Evolutionary conservation across 805 yeast species (phyloP).

Genomic region (Kluyveromyces starmeri): DNA sequence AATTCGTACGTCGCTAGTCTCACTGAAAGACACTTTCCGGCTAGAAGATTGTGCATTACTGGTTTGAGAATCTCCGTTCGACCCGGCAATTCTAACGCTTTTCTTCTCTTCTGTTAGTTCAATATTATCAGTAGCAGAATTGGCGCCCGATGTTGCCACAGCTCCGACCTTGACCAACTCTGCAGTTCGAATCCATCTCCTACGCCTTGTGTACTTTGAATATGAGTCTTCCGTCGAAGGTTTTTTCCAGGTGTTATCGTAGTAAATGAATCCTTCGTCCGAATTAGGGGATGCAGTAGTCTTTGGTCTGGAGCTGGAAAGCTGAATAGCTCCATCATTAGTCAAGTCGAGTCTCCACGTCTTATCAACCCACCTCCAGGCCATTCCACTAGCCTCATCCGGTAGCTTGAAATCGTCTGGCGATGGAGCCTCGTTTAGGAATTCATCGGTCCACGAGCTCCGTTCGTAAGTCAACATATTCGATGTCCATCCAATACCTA

Average conservation of each 20-base stretch:
- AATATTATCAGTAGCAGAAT: constrained; percentile 4
- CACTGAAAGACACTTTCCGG: constrained; percentile 29
- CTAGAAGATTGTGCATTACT: constrained; percentile 3
- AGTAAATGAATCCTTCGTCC: constrained; percentile 83
- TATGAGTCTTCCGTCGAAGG: constrained; percentile 84
- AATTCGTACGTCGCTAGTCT: constrained; percentile 21
- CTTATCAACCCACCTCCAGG: constrained; percentile 93
- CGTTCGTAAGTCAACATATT: constrained; percentile 87
- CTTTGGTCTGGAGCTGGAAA: constrained; percentile 49
- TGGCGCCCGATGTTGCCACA: neutral
- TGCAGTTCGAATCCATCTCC: constrained; percentile 95
- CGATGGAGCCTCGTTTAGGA: constrained; percentile 72
- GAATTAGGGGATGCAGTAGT: constrained; percentile 56
- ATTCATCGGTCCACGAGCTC: constrained; percentile 96
- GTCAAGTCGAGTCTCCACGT: constrained; percentile 87
- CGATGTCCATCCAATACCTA: constrained; percentile 96
- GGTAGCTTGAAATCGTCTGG: constrained; percentile 78
- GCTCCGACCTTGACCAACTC: constrained; percentile 44
- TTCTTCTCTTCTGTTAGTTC: constrained; percentile 4
- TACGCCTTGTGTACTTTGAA: constrained; percentile 84
- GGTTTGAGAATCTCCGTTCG: constrained; percentile 4
- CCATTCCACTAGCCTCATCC: constrained; percentile 60
- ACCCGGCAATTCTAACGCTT: constrained; percentile 5
- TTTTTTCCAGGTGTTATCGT: constrained; percentile 89
- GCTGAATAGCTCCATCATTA: constrained; percentile 75